Evolutionary conservation across 1,284 basidiomycete species (phyloP), one percentile per base, ranked within the genome.

Genomic region (Microbotryomycetes sp.): DNA sequence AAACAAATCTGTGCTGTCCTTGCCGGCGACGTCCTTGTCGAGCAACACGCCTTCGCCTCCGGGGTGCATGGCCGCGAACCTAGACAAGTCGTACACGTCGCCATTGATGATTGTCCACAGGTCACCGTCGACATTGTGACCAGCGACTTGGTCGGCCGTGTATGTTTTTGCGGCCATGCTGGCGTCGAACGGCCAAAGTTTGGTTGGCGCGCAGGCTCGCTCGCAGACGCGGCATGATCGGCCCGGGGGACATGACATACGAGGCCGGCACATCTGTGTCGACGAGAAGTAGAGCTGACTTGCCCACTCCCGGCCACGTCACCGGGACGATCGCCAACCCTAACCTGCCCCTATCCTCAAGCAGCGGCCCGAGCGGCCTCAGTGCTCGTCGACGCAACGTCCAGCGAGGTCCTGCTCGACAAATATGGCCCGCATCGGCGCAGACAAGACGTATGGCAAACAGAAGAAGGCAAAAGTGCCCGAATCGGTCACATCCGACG

Each of bases 31-130:
- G 4, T 58, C 48, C 18, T 51, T 65, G 21, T 62, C 63, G 18
- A 64, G 56, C 28, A 93, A 79, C n/a, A 89, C 88, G 7, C 83
- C 81, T 1, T 81, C 71, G 15, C 89, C 91, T 59, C 91, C 89
- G 0, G 91, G 90, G 73, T 93, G 90, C 66, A 92, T 78, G 52
- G 78, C 80, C 56, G 80, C 81, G 74, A 93, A 92, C 66, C 83
- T 85, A 56, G 85, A 83, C 27, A 91, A 78, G 4, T n/a, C 45
- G 24, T 16, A 29, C 4, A 29, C n/a, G n/a, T 31, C 53, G 3
- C 24, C 28, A 49, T 49, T 41, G 31, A 54, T 52, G 50, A 52
- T 31, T 6, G 47, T 45, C 57, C 57, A 58, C 23, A 35, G 26
- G 6, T 58, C 51, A 4, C 50, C 18, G 21, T 52, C 57, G 29